Evolutionary conservation across 2,329 filamentous ascomycete species (phyloP).

Genomic region (Daldinia sp.): DNA sequence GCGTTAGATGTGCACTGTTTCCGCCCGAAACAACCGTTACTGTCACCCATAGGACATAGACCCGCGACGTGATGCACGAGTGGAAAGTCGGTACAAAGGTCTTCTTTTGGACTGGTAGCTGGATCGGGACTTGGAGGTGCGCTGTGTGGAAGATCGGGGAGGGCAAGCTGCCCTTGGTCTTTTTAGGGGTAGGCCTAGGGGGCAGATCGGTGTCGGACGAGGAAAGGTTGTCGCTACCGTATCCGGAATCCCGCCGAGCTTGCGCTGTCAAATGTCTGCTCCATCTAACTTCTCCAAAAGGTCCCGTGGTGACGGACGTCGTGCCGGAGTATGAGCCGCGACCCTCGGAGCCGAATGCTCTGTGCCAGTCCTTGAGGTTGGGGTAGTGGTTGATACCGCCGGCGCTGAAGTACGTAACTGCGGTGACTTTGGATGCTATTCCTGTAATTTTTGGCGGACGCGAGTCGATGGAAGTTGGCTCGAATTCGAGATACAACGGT

Average conservation of each 20-base stretch:
- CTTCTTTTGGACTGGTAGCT: slow-evolving; percentile 56
- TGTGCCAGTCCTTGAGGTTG: slow-evolving; percentile 57
- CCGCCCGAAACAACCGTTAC: slow-evolving; percentile 53
- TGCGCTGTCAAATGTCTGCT: slow-evolving; percentile 45
- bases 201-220: slow-evolving; percentile 44
- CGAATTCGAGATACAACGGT: slow-evolving; percentile 57
- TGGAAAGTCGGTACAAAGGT: slow-evolving; percentile 66
- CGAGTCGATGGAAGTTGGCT: slow-evolving; percentile 53
- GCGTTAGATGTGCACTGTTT: slow-evolving; percentile 53
- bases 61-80: slow-evolving; percentile 63
- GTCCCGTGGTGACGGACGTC: slow-evolving; percentile 51
- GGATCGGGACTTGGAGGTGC: slow-evolving; percentile 57
- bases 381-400: slow-evolving; percentile 57
- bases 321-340: slow-evolving; percentile 58
- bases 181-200: slow-evolving; percentile 9
- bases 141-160: slow-evolving; percentile 52
- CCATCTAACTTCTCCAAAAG: slow-evolving; percentile 54
- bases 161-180: slow-evolving; percentile 15
- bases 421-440: slow-evolving; percentile 59
- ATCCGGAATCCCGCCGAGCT: slow-evolving; percentile 62
- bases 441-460: slow-evolving; percentile 58
- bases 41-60: slow-evolving; percentile 60
- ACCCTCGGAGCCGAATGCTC: slow-evolving; percentile 51
- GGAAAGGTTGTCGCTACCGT: slow-evolving; percentile 53
- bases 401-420: slow-evolving; percentile 62